These are phyloP conservation scores for Aureobasidium sp. DNA, from an alignment of 2,329 filamentous ascomycete genomes.

Conservation along the genomic window DNA sequence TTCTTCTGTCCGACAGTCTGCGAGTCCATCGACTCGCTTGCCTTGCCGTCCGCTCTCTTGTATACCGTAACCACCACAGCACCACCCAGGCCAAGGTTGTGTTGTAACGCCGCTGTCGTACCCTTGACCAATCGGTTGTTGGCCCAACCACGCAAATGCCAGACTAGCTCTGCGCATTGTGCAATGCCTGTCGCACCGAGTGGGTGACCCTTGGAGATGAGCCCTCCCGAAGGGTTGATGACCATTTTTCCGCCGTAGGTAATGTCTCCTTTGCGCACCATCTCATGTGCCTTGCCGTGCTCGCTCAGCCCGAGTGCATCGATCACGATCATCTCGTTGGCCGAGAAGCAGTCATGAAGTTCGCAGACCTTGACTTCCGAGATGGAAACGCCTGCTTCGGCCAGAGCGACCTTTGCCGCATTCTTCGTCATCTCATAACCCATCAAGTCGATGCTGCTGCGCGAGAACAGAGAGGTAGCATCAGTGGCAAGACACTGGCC, in stretches of 20 bases:
- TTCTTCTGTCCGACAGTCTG: slow-evolving; percentile 57
- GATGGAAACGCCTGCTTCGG: slow-evolving; percentile 59
- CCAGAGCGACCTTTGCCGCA: slow-evolving; percentile 61
- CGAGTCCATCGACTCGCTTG: slow-evolving; percentile 51
- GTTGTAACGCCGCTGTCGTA: slow-evolving; percentile 71
- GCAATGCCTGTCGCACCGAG: slow-evolving; percentile 90
- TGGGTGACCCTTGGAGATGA: slow-evolving; percentile 94
- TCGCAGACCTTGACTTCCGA: slow-evolving; percentile 75
- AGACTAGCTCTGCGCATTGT: slow-evolving; percentile 89
- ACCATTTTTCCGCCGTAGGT: slow-evolving; percentile 78
- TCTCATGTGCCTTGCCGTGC: slow-evolving; percentile 80
- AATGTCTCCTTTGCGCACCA: slow-evolving; percentile 79
- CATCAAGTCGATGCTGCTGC: slow-evolving; percentile 76
- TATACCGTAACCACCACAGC: slow-evolving; percentile 88
- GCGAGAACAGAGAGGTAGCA: slow-evolving; percentile 66
- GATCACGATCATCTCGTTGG: slow-evolving; percentile 86
- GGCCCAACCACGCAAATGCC: slow-evolving; percentile 93
- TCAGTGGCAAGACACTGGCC: slow-evolving; percentile 86
- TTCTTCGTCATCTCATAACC: slow-evolving; percentile 75
- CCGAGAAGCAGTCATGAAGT: slow-evolving; percentile 92
- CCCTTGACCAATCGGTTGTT: slow-evolving; percentile 69
- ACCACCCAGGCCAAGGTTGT: slow-evolving; percentile 87
- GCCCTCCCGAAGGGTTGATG: slow-evolving; percentile 85
- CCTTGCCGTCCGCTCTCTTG: slow-evolving; percentile 67
- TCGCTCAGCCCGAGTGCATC: slow-evolving; percentile 73